phyloP scores from a whole-genome alignment of 2,329 filamentous ascomycete genomes.

The Achaetomium macrosporum region DNA sequence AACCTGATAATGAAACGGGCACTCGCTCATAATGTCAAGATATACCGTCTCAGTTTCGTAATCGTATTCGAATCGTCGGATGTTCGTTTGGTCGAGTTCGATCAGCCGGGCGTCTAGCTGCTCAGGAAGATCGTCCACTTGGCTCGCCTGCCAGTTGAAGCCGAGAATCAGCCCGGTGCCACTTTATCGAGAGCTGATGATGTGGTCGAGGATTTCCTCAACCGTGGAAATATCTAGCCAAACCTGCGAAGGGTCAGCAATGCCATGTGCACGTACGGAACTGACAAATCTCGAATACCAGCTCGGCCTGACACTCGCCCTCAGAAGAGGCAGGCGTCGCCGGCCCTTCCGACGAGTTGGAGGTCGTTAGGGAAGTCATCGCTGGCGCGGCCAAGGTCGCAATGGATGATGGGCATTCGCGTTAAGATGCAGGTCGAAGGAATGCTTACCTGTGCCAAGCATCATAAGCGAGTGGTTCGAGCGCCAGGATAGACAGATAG shows the following conservation, averaged over 20 bases:
- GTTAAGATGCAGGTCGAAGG: neutral
- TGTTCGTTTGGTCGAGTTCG: slow-evolving; percentile 3
- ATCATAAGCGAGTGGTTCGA: neutral
- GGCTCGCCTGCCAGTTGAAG: slow-evolving; percentile 7
- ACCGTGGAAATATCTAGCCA: slow-evolving; percentile 4
- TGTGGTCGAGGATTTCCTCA: slow-evolving; percentile 1
- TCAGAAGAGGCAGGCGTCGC: neutral
- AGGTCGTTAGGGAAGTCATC: slow-evolving; percentile 2
- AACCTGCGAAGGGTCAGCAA: slow-evolving; percentile 4
- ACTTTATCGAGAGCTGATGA: neutral
- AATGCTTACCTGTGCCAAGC: neutral
- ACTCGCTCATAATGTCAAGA: slow-evolving; percentile 9
- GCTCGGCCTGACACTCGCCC: neutral
- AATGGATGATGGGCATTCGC: neutral
- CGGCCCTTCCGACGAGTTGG: neutral
- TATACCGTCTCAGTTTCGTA: slow-evolving; percentile 2
- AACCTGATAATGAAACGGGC: slow-evolving; percentile 5
- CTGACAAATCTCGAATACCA: neutral
- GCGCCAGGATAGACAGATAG: neutral
- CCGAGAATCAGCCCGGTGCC: neutral
- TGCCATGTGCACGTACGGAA: neutral
- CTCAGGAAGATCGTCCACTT: neutral
- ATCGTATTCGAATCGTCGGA: slow-evolving; percentile 7
- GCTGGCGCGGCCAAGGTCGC: neutral
- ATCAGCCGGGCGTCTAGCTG: slow-evolving; percentile 1